Conservation (phyloP, 2,329 filamentous ascomycete species). For the Diplodia intermedia region DNA sequence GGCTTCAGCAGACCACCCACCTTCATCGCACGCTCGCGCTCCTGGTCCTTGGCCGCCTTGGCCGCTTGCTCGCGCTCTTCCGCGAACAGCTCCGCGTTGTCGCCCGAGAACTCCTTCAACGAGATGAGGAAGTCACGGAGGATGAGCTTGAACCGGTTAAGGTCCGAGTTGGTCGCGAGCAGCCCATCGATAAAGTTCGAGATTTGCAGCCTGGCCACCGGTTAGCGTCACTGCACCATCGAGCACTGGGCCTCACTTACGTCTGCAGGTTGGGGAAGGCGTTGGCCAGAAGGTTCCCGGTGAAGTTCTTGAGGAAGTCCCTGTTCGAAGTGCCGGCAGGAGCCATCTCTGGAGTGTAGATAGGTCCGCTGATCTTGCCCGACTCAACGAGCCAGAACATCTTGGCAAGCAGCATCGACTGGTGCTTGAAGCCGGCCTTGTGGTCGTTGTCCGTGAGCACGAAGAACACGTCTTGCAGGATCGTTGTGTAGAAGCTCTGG, state of each 20-base stretch:
- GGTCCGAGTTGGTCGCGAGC: constrained; percentile 85
- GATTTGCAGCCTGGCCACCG: constrained; percentile 74
- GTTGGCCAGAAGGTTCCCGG: constrained; percentile 81
- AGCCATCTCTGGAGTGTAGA: constrained; percentile 86
- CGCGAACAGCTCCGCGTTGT: constrained; percentile 91
- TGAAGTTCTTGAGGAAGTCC: constrained; percentile 89
- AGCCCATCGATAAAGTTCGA: constrained; percentile 87
- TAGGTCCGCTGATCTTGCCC: constrained; percentile 89
- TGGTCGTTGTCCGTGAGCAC: constrained; percentile 97
- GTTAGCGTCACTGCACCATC: constrained; percentile 40
- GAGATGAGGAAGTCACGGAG: constrained; percentile 97
- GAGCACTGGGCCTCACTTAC: constrained; percentile 61
- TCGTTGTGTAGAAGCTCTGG: constrained; percentile 94
- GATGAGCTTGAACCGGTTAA: constrained; percentile 94
- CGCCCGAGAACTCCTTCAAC: constrained; percentile 93
- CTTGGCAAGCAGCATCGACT: constrained; percentile 89
- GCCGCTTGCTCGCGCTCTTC: constrained; percentile 95
- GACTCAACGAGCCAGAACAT: constrained; percentile 95
- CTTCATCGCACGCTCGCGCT: constrained; percentile 91
- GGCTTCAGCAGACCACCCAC: constrained; percentile 96
- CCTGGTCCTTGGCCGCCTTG: constrained; percentile 81
- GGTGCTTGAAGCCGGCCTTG: constrained; percentile 98
- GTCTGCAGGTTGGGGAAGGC: constrained; percentile 92
- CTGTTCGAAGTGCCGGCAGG: constrained; percentile 83
- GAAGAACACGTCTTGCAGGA: constrained; percentile 97